phyloP scores from a whole-genome alignment of 805 yeast genomes.

The Scheffersomyces amazonensis region DNA sequence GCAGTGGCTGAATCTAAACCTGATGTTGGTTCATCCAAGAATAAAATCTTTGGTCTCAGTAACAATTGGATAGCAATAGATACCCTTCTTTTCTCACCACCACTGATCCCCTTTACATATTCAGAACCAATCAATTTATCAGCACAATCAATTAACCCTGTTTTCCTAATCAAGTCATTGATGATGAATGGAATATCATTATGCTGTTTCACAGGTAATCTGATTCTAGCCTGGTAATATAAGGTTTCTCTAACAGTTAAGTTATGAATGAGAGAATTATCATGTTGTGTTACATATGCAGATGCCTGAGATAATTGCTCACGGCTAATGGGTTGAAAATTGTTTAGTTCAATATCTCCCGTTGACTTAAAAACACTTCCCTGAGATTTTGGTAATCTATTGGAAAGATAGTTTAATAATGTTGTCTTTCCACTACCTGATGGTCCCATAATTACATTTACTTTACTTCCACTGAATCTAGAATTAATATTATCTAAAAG shows the following conservation, averaged over 20 bases:
- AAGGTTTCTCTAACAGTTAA: slow-evolving; percentile 79
- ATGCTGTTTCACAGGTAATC: slow-evolving; percentile 48
- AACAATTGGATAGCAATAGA: slow-evolving; percentile 79
- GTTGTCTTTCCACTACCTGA: slow-evolving; percentile 46
- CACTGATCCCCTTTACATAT: slow-evolving; percentile 38
- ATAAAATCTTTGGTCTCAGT: slow-evolving; percentile 65
- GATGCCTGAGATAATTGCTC: slow-evolving; percentile 35
- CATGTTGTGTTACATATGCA: slow-evolving; percentile 82
- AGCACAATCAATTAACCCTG: slow-evolving; percentile 74
- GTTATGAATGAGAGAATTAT: slow-evolving; percentile 64
- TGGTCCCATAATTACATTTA: slow-evolving; percentile 46
- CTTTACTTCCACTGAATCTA: slow-evolving; percentile 26
- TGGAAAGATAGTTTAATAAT: slow-evolving; percentile 44
- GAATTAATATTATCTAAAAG: slow-evolving; percentile 27
- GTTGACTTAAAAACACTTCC: slow-evolving; percentile 12
- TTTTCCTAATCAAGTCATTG: slow-evolving; percentile 56
- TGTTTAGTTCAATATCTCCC: slow-evolving; percentile 20
- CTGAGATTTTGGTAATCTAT: slow-evolving; percentile 34
- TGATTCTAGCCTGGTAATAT: slow-evolving; percentile 63
- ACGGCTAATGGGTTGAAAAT: slow-evolving; percentile 19
- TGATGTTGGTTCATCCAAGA: slow-evolving; percentile 87
- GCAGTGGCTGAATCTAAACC: slow-evolving; percentile 84
- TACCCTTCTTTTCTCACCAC: slow-evolving; percentile 72
- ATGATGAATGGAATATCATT: slow-evolving; percentile 46
- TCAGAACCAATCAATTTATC: slow-evolving; percentile 53